phyloP scores from a whole-genome alignment of 495 filamentous ascomycete species.

The Talaromyces ruber region DNA sequence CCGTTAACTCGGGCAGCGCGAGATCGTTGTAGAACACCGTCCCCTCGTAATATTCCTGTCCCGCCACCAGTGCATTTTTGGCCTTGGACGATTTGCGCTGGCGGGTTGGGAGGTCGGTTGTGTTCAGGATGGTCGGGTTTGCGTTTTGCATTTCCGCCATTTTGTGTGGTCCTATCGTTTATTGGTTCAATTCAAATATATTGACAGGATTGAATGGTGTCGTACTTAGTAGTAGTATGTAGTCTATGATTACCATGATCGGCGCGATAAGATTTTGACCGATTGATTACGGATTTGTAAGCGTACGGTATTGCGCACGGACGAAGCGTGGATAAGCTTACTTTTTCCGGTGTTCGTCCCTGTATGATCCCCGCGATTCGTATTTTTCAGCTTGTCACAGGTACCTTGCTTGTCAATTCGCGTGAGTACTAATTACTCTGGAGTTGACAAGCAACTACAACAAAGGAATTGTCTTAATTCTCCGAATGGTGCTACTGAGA shows the following conservation, averaged over 20 bases:
- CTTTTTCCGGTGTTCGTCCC: not conserved
- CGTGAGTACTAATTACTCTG: not conserved
- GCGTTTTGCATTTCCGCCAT: constrained; percentile 66
- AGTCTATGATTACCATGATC: not conserved
- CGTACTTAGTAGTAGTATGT: not conserved
- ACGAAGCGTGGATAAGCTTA: not conserved
- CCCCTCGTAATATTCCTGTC: not conserved
- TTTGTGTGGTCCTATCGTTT: constrained; percentile 8
- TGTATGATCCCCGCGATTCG: not conserved
- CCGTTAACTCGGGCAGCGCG: constrained; percentile 39
- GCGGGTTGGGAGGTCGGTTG: constrained; percentile 83
- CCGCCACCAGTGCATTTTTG: not conserved
- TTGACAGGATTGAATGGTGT: not conserved
- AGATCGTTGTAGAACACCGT: constrained; percentile 38
- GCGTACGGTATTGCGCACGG: not conserved
- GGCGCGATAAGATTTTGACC: constrained; percentile 1
- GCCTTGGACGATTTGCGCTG: constrained; percentile 36
- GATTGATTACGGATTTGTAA: not conserved
- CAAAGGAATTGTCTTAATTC: not conserved
- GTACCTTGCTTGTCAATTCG: not conserved
- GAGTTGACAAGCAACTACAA: not conserved
- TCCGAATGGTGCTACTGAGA: not conserved
- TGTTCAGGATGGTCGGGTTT: constrained; percentile 88
- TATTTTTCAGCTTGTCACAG: not conserved
- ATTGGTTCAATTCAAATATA: not conserved